A percentile compares a stretch with the other conserved stretches of the same genome.
Evolutionary conservation across 2,329 filamentous ascomycete genomes (phyloP).

Genomic region (Aspergillus hortae): DNA sequence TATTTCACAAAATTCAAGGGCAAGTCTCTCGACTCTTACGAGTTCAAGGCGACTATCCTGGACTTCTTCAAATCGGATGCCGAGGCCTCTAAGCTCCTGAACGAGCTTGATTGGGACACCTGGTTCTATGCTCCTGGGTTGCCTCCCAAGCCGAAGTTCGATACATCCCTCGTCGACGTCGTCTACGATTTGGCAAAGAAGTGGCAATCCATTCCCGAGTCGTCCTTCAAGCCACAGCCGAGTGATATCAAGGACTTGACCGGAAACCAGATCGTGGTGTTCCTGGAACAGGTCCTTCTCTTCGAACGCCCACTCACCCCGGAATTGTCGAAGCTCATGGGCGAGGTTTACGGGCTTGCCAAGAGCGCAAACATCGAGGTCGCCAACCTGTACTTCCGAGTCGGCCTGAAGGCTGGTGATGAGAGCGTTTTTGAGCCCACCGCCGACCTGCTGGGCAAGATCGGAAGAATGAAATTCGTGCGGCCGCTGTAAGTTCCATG

Average conservation of each 20-base stretch:
- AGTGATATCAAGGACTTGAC: conserved; percentile 71
- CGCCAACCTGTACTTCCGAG: conserved; percentile 71
- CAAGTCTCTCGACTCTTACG: conserved; percentile 87
- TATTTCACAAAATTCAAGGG: conserved; percentile 84
- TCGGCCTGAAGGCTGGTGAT: conserved; percentile 74
- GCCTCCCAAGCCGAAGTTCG: conserved; percentile 85
- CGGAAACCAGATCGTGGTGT: conserved; percentile 86
- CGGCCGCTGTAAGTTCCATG: conserved; percentile 62
- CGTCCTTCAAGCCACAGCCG: conserved; percentile 57
- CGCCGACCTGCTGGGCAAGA: conserved; percentile 70
- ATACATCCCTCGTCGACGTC: conserved; percentile 79
- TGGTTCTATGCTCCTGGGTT: conserved; percentile 87
- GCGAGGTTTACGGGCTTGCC: conserved; percentile 68
- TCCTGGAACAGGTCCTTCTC: conserved; percentile 74
- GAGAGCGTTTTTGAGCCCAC: conserved; percentile 65
- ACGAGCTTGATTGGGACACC: conserved; percentile 79
- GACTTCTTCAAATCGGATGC: conserved; percentile 75
- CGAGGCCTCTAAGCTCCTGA: conserved; percentile 58
- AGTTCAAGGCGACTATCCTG: conserved; percentile 86
- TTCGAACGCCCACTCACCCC: conserved; percentile 62
- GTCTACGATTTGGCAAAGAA: conserved; percentile 79
- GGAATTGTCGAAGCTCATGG: conserved; percentile 67
- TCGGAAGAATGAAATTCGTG: conserved; percentile 97
- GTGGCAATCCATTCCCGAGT: conserved; percentile 61
- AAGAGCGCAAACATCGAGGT: conserved; percentile 84